Percentiles rank a stretch among this genome's conserved stretches.
These are phyloP conservation scores for Picocystis salinarum DNA, from an alignment of 139 green algal genomes.

Conservation along the genomic window DNA sequence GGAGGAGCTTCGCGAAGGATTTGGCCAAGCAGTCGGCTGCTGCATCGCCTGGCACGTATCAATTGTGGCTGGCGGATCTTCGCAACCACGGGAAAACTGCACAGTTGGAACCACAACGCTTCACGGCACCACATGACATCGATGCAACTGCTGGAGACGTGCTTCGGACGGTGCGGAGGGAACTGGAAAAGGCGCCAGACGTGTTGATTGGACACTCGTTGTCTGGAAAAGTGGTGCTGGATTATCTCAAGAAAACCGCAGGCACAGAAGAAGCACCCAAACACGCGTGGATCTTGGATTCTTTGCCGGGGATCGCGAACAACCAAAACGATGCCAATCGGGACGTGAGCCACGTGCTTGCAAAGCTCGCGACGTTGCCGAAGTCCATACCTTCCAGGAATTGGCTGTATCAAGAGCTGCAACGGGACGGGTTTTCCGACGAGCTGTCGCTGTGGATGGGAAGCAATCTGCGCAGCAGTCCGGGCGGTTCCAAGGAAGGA, in stretches of 20 bases:
- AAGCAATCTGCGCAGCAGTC: too few relatives aligned
- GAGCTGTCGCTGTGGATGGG: too few relatives aligned
- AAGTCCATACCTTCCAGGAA: neutral
- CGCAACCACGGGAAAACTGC: constrained; percentile 3
- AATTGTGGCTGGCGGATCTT: neutral
- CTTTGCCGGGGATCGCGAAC: neutral
- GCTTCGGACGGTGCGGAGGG: neutral
- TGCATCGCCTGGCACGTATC: too few relatives aligned
- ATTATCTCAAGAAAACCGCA: constrained; percentile 6
- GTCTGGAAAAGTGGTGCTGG: constrained; percentile 11
- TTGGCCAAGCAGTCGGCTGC: neutral
- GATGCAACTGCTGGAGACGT: constrained; percentile 1
- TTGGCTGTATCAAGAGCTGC: neutral
- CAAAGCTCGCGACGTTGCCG: neutral
- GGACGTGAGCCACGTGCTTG: neutral
- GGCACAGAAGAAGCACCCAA: neutral
- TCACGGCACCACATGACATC: neutral
- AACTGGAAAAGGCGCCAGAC: neutral
- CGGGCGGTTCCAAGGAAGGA: too few relatives aligned
- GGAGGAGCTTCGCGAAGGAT: neutral
- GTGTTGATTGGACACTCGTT: constrained; percentile 11
- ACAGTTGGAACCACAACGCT: neutral
- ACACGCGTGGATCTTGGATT: constrained; percentile 9
- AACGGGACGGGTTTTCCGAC: neutral
- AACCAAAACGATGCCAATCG: neutral